phyloP scores from a whole-genome alignment of 2,329 filamentous ascomycete genomes.

The Penicillium hordei region DNA sequence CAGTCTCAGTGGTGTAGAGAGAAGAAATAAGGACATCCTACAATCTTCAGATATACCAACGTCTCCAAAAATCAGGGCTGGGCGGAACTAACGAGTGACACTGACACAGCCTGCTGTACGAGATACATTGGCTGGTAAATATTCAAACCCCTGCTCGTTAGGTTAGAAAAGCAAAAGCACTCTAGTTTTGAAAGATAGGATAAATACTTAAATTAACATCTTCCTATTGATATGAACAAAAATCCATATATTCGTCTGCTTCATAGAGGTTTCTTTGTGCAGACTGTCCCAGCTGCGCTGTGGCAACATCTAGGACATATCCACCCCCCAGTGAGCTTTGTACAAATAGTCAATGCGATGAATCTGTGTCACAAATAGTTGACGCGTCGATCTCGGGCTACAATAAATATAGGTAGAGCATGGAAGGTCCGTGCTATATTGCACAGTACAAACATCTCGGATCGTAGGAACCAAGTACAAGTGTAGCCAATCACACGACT shows the following conservation, averaged over 20 bases:
- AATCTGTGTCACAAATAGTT: background rate
- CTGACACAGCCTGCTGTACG: background rate
- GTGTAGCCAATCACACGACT: background rate
- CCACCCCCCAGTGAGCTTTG: background rate
- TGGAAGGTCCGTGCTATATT: background rate
- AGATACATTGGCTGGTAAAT: background rate
- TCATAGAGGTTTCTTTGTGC: background rate
- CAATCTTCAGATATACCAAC: background rate
- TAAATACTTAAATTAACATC: background rate
- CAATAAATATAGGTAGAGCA: background rate
- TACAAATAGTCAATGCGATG: background rate
- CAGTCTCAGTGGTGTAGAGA: background rate
- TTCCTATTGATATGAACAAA: too few relatives aligned
- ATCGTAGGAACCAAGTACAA: background rate
- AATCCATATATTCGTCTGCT: background rate
- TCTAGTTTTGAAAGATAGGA: background rate
- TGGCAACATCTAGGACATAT: background rate
- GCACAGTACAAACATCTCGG: background rate
- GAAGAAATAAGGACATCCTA: background rate
- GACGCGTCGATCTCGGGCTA: background rate
- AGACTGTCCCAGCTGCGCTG: background rate
- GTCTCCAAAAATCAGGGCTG: background rate
- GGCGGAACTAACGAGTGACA: background rate
- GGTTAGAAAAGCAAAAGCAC: background rate
- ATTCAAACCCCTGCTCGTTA: background rate